Evolutionary conservation across 805 yeast species (phyloP).

Genomic region (Saccharomyces kudriavzevii): DNA sequence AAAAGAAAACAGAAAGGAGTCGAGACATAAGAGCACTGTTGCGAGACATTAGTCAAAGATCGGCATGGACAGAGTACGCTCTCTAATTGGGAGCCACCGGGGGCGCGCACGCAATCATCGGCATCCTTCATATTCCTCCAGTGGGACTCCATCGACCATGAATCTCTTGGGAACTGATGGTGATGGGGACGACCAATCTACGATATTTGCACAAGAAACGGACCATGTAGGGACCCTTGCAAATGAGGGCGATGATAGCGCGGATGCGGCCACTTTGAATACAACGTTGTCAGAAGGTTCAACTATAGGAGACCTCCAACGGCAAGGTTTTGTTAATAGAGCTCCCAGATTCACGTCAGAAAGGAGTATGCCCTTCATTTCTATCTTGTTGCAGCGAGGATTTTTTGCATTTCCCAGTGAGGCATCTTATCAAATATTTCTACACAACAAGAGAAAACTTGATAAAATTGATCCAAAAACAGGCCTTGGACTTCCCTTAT

Average conservation of each 20-base stretch:
- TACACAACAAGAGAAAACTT: conserved; percentile 23
- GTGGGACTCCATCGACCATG: not conserved
- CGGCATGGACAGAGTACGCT: conserved; percentile 13
- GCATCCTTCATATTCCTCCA: not conserved
- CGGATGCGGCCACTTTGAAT: conserved; percentile 13
- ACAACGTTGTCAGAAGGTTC: conserved; percentile 19
- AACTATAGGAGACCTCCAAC: conserved; percentile 25
- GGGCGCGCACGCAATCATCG: not conserved
- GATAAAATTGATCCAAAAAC: conserved; percentile 13
- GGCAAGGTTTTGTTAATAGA: conserved; percentile 25
- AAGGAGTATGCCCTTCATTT: conserved; percentile 29
- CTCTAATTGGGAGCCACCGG: conserved; percentile 5
- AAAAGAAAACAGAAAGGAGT: not conserved
- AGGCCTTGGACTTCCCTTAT: conserved; percentile 31
- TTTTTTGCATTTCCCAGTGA: conserved; percentile 34
- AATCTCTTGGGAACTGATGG: not conserved
- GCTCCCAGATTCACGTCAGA: conserved; percentile 20
- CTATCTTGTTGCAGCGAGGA: conserved; percentile 32
- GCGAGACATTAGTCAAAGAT: not conserved
- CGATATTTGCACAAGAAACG: not conserved
- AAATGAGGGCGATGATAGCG: conserved; percentile 6
- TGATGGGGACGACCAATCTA: not conserved
- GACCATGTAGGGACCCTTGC: conserved; percentile 4
- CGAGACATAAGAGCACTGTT: not conserved
- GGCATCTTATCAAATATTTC: conserved; percentile 22